Evolutionary conservation across 2,329 filamentous ascomycete genomes (phyloP).

Genomic region (Talaromyces piceae): DNA sequence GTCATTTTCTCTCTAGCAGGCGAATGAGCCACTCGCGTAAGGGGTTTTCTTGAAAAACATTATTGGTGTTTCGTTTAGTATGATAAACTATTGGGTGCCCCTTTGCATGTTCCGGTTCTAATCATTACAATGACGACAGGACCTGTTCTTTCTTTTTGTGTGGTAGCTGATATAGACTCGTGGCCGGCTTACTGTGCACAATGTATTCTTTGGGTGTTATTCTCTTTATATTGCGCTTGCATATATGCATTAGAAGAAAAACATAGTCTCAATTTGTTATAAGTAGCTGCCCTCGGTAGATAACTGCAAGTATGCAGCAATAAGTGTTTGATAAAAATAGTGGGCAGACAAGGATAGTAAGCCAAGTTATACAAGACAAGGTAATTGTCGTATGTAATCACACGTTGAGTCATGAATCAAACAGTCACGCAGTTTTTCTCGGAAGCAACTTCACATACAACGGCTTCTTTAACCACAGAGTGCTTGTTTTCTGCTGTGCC

Average conservation of each 20-base stretch:
- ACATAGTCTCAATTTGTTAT: not conserved
- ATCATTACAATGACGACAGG: not conserved
- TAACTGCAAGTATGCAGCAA: too few species aligned
- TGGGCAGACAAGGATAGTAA: too few species aligned
- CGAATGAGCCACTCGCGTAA: not conserved
- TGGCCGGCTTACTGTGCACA: not conserved
- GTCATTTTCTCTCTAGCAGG: not conserved
- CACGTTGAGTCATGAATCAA: not conserved
- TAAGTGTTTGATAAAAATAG: too few species aligned
- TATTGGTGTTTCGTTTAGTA: not conserved
- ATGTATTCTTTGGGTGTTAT: not conserved
- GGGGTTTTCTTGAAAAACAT: too few species aligned
- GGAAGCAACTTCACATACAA: constrained; percentile 12
- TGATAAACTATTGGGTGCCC: not conserved
- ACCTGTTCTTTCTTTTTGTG: too few species aligned
- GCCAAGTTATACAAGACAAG: not conserved
- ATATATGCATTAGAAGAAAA: not conserved
- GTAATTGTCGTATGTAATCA: not conserved
- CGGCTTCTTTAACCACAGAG: constrained; percentile 33
- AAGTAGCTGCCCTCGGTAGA: not conserved
- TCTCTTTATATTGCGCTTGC: not conserved
- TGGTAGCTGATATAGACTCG: not conserved
- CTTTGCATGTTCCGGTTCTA: not conserved
- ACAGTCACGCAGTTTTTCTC: not conserved
- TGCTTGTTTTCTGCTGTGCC: constrained; percentile 28